Conservation (phyloP, 768 basidiomycete species). For the Xerocomellus dryophilus region DNA sequence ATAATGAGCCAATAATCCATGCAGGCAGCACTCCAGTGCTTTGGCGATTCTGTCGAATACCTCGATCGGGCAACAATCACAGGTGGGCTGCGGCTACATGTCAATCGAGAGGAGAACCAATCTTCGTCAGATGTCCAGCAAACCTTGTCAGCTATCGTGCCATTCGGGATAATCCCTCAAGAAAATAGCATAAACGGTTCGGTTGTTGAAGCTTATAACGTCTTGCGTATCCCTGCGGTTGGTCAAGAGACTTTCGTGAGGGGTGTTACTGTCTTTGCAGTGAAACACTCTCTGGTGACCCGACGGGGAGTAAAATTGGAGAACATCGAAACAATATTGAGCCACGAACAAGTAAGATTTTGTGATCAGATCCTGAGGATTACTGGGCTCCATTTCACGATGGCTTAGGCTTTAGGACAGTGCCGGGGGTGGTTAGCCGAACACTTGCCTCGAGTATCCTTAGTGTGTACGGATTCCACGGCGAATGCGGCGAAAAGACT, state of each 20-base stretch:
- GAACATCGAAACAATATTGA: slow-evolving; percentile 59
- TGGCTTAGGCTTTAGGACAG: slow-evolving; percentile 68
- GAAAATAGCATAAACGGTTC: slow-evolving; percentile 76
- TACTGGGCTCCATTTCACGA: not conserved
- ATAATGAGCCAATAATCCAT: slow-evolving; percentile 22
- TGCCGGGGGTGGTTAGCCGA: slow-evolving; percentile 59
- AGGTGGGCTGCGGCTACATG: slow-evolving; percentile 28
- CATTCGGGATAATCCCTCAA: slow-evolving; percentile 69
- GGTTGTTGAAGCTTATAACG: slow-evolving; percentile 73
- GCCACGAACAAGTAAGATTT: slow-evolving; percentile 71
- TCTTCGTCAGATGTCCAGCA: slow-evolving; percentile 53
- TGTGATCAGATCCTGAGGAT: slow-evolving; percentile 1
- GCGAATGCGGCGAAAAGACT: slow-evolving; percentile 59
- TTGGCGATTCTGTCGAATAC: slow-evolving; percentile 46
- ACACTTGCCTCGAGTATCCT: slow-evolving; percentile 49
- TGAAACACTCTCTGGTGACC: slow-evolving; percentile 71
- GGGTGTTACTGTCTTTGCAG: slow-evolving; percentile 55
- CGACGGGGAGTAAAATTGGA: slow-evolving; percentile 52
- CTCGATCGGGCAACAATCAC: slow-evolving; percentile 39
- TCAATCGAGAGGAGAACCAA: not conserved
- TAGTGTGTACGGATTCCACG: slow-evolving; percentile 66
- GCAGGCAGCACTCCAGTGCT: slow-evolving; percentile 48
- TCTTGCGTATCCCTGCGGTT: slow-evolving; percentile 43
- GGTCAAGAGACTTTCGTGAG: slow-evolving; percentile 49
- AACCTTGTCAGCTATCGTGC: slow-evolving; percentile 41